Base-by-base conservation (phyloP, 2,329 filamentous ascomycete genomes). In the Penicillium brevicompactum region DNA sequence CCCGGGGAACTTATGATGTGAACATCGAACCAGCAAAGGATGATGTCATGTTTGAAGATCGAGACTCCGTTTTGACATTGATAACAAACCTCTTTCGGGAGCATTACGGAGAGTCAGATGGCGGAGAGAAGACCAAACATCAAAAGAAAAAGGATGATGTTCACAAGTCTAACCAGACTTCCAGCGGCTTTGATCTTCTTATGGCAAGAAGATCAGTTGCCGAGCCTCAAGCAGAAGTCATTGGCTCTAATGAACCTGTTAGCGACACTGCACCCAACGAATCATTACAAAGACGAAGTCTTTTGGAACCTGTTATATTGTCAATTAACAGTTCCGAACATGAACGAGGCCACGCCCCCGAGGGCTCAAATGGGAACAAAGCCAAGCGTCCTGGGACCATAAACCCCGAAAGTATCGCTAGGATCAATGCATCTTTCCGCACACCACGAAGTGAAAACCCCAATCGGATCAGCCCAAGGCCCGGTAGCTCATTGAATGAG, bases 1-100 rank as follows among this genome's bases (percentile, higher is more conserved):
- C 80, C 2, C 63, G 66, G 9, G 80, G 77, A 6, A 80, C 75
- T 42, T 87, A 87, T 64, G 85, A 87, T 69, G 76, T 80, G 4
- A 87, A 87, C 56, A 73, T 87, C 34, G 85, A 88, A 62, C 84
- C 85, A 4, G 78, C 81, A 1, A 88, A 88, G 64, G 83, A 87
- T 63, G 82, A 87, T 67, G 76, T 87, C 1, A 63, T 87, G 2
- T 86, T 87, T 61, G 78, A 80, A 31, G 73, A 86, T 44, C 66
- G 72, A 2, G 64, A 67, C 4, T 18, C 65, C 0, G 63, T 87
- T 3, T 34, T 85, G 5, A 65, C 65, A 4, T 61, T 77, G 5
- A 70, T 79, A 2, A 72, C 78, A 18, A 68, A 69, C 30, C 64
- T 86, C 1, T 78, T 86, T 44, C 62, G 61, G n/a, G 55, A 59